Base-by-base conservation (phyloP, 2,329 filamentous ascomycete genomes). In the Sclerotinia borealis region DNA sequence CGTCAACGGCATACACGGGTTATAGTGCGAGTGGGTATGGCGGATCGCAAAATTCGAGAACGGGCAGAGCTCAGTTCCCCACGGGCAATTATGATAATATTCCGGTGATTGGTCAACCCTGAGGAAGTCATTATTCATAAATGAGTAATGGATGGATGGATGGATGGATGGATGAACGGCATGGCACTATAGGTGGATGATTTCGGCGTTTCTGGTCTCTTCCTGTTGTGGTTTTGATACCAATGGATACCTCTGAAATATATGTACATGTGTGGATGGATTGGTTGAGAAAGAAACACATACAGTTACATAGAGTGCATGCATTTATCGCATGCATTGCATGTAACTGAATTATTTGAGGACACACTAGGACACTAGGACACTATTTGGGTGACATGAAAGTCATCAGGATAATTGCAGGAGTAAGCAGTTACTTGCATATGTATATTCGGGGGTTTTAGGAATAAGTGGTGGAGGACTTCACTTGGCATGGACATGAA, bases 11-110 rank as follows among this genome's bases (percentile, higher is more conserved):
- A 5, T 74, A 77, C 27, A 77, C 79, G 25, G 77, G 77, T 34
- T 82, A 80, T 66, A 77, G 79, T 52, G 78, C 81, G 59, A 74
- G 77, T 25, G 49, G 36, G 3, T 61, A 56, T 41, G 43, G 52
- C 2, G 62, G 52, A 48, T 22, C 61, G 61, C 27, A 64, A 43
- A 63, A 51, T 41, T 39, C 62, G 22, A 34, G 50, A 7, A 63
- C 59, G 10, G 70, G 69, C 2, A 59, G 70, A 49, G 65, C 69
- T 25, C 79, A 81, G 61, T 88, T 87, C 72, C 85, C 85, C 2
- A 74, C 76, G 25, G 85, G 73, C 41, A 80, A 85, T 71, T 87
- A 88, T 72, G 82, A 85, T 65, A 68, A 71, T 66, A 62, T 59
- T 19, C 51, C 51, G 2, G 52, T 63, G 19, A 63, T 63, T 59